phyloP scores from a whole-genome alignment of 495 filamentous ascomycete species.

The Tuber umbilicatum region DNA sequence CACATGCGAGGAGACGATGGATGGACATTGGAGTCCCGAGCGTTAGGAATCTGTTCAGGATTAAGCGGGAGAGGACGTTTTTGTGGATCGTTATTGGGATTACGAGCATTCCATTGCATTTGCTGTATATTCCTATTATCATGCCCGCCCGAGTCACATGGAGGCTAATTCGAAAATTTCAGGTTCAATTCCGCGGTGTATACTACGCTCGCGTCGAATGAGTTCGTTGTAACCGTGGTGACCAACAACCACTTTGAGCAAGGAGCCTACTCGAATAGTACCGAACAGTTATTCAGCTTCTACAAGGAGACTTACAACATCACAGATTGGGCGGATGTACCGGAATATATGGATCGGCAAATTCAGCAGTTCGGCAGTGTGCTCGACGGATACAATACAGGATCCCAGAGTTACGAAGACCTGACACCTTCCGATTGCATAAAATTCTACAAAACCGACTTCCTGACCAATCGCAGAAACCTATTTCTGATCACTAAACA shows the following conservation, averaged over 20 bases:
- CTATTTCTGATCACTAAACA: no score
- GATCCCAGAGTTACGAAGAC: not conserved
- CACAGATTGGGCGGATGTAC: not conserved
- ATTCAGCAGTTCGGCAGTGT: not conserved
- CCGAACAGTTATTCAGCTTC: not conserved
- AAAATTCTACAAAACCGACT: no score
- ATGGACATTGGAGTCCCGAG: conserved; percentile 16
- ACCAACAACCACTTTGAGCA: not conserved
- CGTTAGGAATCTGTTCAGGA: conserved; percentile 9
- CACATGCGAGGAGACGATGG: conserved; percentile 14
- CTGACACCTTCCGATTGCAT: not conserved
- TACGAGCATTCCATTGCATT: conserved; percentile 5
- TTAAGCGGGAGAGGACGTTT: not conserved
- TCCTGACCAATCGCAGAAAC: no score
- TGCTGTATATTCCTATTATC: conserved; percentile 5
- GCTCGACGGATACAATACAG: not conserved
- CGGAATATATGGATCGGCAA: not conserved
- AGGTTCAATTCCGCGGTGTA: conserved; percentile 40
- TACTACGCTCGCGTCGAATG: conserved; percentile 14
- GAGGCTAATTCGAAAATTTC: not conserved
- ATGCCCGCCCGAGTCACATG: not conserved
- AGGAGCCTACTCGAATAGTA: not conserved
- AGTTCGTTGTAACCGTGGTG: not conserved
- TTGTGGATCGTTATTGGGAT: conserved; percentile 9
- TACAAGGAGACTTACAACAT: not conserved